Evolutionary conservation across 106 monocot genomes (phyloP), one percentile per base, ranked within the genome.

Genomic region (Dendrobium catenatum): DNA sequence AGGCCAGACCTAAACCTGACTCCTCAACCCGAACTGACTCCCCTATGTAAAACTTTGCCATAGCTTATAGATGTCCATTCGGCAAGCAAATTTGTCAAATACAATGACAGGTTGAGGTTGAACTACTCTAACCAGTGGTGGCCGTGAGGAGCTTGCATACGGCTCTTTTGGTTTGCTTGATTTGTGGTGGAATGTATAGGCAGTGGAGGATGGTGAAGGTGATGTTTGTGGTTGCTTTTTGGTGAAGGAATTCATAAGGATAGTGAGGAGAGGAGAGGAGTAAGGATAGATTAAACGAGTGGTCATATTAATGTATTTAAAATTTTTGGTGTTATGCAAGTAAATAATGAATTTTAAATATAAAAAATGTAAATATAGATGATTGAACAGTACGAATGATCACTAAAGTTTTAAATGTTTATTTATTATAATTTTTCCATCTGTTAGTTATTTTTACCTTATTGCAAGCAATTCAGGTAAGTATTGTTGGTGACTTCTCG

Each of bases 401-500:
- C 4, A 61, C 54, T 1, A 7, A 76, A 31, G 10, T 44, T 22
- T 18, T 47, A 42, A 24, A 33, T 80, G 26, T 43, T 56, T 6
- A 46, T 49, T 31, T 80, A 3, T 80, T 85, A 55, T 76, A 20
- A 72, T 66, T 81, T 76, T 47, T 67, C 7, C 9, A 0, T 29
- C 27, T 61, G 6, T 16, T 18, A 51, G 77, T 79, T 78, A 64
- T 18, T 20, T 26, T 81, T 59, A 78, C 33, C 22, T 87, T 48
- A 15, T 76, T 49, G 29, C 26, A 24, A 49, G 7, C 46, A 46
- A 33, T 82, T 81, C 81, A 97, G 96, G 91, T 99, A 70, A 99
- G 91, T 81, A 88, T 99, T 78, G 98, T 93, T 79, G 98, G 98
- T 31, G 98, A 99, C 86, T 99, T 99, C 82, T 84, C 88, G 10